These are phyloP conservation scores for Spathaspora sp. DNA, from an alignment of 805 yeast genomes.

Conservation along the genomic window DNA sequence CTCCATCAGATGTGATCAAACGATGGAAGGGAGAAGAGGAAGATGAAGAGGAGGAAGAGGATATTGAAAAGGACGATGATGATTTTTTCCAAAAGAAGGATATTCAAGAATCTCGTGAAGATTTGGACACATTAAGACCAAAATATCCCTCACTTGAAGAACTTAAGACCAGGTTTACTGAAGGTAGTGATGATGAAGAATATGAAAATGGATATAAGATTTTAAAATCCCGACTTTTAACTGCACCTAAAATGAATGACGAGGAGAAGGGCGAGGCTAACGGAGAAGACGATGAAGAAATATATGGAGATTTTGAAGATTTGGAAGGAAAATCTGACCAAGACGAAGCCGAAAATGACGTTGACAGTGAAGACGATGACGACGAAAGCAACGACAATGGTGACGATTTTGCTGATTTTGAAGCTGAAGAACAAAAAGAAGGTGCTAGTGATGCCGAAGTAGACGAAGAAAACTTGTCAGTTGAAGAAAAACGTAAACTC, in stretches of 20 bases:
- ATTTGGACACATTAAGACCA: slow-evolving; percentile 37
- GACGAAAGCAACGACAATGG: slow-evolving; percentile 7
- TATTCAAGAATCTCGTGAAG: slow-evolving; percentile 19
- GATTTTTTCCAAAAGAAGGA: slow-evolving; percentile 55
- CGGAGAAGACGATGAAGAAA: slow-evolving; percentile 43
- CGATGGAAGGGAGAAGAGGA: slow-evolving; percentile 64
- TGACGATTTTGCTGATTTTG: slow-evolving; percentile 53
- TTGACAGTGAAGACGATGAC: slow-evolving; percentile 26
- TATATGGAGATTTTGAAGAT: slow-evolving; percentile 57
- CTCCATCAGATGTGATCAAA: slow-evolving; percentile 66
- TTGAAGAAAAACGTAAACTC: slow-evolving; percentile 71
- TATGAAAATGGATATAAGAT: slow-evolving; percentile 37
- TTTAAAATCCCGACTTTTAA: slow-evolving; percentile 47
- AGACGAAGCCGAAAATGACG: slow-evolving; percentile 24
- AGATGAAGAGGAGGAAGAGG: slow-evolving; percentile 40
- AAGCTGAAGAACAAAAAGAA: slow-evolving; percentile 44
- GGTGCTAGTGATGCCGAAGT: slow-evolving; percentile 39
- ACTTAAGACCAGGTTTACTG: slow-evolving; percentile 45
- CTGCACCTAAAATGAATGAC: slow-evolving; percentile 46
- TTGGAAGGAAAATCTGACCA: slow-evolving; percentile 34
- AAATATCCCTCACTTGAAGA: slow-evolving; percentile 37
- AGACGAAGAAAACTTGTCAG: slow-evolving; percentile 42
- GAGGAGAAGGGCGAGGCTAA: slow-evolving; percentile 24
- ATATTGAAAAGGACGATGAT: slow-evolving; percentile 43
- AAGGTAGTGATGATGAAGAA: slow-evolving; percentile 29